Evolutionary conservation across 2,329 filamentous ascomycete genomes (phyloP).

Genomic region (Sarocladiaceae sp.): DNA sequence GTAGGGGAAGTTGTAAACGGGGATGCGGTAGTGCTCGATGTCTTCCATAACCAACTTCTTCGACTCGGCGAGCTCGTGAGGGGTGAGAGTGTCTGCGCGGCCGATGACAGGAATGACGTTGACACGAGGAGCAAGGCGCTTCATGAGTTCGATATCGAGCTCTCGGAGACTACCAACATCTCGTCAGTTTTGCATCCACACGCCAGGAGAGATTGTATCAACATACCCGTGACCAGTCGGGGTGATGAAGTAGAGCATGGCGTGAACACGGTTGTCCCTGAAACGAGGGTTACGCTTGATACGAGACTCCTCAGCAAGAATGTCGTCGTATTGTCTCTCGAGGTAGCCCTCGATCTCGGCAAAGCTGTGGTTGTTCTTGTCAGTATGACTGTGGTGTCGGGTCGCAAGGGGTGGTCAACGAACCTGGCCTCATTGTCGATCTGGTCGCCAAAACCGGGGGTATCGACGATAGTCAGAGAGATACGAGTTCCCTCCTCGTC

Average conservation of each 20-base stretch:
- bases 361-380: constrained; percentile 53
- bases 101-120: constrained; percentile 99
- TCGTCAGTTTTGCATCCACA: not conserved
- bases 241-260: constrained; percentile 98
- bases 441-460: constrained; percentile 95
- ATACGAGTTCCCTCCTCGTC: constrained; percentile 98
- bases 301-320: constrained; percentile 97
- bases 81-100: constrained; percentile 95
- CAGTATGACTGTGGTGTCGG: not conserved
- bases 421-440: constrained; percentile 99
- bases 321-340: constrained; percentile 98
- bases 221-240: constrained; percentile 88
- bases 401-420: constrained; percentile 6
- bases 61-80: constrained; percentile 92
- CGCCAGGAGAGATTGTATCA: not conserved
- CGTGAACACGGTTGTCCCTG: constrained; percentile 97
- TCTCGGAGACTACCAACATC: constrained; percentile 69
- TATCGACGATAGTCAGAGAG: constrained; percentile 96
- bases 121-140: constrained; percentile 92
- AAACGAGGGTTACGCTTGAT: constrained; percentile 99
- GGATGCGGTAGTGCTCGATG: constrained; percentile 99
- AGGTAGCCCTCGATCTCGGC: constrained; percentile 97
- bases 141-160: constrained; percentile 99
- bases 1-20: constrained; percentile 99
- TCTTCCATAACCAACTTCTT: constrained; percentile 99